These are phyloP conservation scores for Paramecium pentaurelia DNA, from an alignment of 73 alveolate genomes.

Conservation along the genomic window DNA sequence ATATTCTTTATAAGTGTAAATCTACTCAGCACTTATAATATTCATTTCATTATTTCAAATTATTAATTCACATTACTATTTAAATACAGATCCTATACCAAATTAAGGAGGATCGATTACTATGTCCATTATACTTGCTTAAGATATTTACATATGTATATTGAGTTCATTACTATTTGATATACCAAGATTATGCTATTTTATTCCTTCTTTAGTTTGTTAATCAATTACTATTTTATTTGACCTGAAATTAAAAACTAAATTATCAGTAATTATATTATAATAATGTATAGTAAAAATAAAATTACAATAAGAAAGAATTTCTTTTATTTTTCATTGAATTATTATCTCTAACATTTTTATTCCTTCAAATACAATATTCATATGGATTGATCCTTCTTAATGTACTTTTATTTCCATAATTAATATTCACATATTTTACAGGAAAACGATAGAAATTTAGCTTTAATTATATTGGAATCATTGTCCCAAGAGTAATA, in stretches of 20 bases:
- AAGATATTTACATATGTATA: not conserved
- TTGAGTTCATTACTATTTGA: not conserved
- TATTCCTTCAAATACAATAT: not conserved
- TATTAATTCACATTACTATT: not conserved
- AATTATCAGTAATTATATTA: not conserved
- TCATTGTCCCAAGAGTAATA: not conserved
- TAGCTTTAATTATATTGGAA: not conserved
- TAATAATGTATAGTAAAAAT: not conserved
- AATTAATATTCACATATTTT: not conserved
- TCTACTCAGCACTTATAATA: not conserved
- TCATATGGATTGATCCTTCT: not conserved
- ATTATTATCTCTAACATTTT: not conserved
- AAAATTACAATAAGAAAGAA: not conserved
- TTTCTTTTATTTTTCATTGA: not conserved
- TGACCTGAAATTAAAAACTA: not conserved
- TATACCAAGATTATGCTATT: not conserved
- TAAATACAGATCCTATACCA: not conserved
- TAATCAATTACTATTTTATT: not conserved
- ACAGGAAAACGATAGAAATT: not conserved
- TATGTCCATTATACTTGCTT: not conserved
- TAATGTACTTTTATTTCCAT: not conserved
- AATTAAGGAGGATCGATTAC: not conserved
- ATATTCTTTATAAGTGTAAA: not conserved
- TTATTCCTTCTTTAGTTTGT: not conserved
- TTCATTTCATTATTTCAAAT: not conserved